Evolutionary conservation across 805 yeast species (phyloP).

Genomic region (Candida bentonensis): DNA sequence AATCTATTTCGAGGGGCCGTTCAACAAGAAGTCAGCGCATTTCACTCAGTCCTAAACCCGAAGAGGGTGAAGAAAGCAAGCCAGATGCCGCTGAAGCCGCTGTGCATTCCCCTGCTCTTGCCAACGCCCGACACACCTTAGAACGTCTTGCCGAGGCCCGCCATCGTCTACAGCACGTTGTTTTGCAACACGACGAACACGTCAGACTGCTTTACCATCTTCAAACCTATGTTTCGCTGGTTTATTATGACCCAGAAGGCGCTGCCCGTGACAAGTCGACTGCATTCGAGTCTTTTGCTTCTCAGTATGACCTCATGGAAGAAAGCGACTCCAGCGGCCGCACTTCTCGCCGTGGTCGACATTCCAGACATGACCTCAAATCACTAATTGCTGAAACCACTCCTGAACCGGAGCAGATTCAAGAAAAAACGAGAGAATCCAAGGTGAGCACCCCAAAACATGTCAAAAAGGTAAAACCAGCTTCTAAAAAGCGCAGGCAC

Average conservation of each 20-base stretch:
- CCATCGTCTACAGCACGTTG: conserved; percentile 3
- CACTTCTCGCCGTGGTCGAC: conserved; percentile 17
- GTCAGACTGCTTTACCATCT: conserved; percentile 26
- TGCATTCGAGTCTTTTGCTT: conserved; percentile 19
- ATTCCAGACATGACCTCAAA: conserved; percentile 13
- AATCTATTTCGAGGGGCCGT: too few relatives aligned
- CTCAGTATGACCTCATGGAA: conserved; percentile 26
- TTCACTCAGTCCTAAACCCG: too few relatives aligned
- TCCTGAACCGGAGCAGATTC: not conserved
- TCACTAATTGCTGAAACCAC: not conserved
- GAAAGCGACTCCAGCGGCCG: conserved; percentile 11
- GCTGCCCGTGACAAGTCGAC: conserved; percentile 21
- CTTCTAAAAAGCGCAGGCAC: not conserved
- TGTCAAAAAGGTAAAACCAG: not conserved
- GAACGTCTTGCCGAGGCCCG: too few relatives aligned
- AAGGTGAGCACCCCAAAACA: not conserved
- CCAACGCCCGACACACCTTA: too few relatives aligned
- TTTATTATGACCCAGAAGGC: conserved; percentile 22
- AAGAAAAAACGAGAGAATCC: not conserved
- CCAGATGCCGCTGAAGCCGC: too few relatives aligned
- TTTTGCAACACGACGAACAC: conserved; percentile 22
- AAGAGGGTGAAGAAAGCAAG: too few relatives aligned
- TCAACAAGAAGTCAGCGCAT: too few relatives aligned
- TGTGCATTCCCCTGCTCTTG: too few relatives aligned
- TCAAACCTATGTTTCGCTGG: conserved; percentile 26